Percentiles rank a stretch among this genome's conserved stretches.
These are phyloP conservation scores for Fusarium sublunatum DNA, from an alignment of 2,329 filamentous ascomycete genomes.

Conservation along the genomic window DNA sequence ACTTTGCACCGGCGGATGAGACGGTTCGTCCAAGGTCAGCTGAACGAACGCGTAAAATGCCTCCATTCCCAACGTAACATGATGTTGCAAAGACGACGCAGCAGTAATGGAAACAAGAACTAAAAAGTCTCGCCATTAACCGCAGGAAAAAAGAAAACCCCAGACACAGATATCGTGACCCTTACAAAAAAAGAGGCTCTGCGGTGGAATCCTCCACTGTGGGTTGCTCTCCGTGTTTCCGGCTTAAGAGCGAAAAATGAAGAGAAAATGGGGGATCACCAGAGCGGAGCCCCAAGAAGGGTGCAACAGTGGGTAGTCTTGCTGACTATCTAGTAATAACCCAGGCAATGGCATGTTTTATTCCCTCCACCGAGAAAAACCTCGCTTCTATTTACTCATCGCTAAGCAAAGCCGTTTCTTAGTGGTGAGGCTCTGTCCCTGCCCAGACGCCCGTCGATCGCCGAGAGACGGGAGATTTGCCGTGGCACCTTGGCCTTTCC, in stretches of 20 bases:
- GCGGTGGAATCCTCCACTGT: conserved; percentile 2
- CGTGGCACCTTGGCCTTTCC: conserved; percentile 17
- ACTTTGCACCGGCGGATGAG: too few species aligned
- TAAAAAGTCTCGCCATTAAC: neutral
- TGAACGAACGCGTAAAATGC: neutral
- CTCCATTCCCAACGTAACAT: neutral
- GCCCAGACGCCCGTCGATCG: conserved; percentile 11
- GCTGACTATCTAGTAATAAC: too few species aligned
- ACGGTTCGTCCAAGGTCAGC: too few species aligned
- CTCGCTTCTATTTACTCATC: too few species aligned
- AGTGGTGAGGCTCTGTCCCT: neutral
- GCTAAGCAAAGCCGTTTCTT: neutral
- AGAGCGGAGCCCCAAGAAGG: too few species aligned
- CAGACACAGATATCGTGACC: conserved; percentile 1
- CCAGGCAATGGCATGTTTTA: neutral
- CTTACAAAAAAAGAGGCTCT: conserved; percentile 11
- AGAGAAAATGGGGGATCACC: neutral
- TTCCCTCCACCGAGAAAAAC: conserved; percentile 3
- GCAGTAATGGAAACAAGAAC: neutral
- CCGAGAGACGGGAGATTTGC: conserved; percentile 8
- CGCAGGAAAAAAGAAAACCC: neutral
- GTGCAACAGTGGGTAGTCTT: too few species aligned
- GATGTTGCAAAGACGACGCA: too few species aligned
- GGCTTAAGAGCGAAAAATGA: neutral
- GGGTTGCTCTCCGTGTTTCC: neutral